phyloP scores from a whole-genome alignment of 768 basidiomycete genomes.

The Pleurotus tuber-regium region DNA sequence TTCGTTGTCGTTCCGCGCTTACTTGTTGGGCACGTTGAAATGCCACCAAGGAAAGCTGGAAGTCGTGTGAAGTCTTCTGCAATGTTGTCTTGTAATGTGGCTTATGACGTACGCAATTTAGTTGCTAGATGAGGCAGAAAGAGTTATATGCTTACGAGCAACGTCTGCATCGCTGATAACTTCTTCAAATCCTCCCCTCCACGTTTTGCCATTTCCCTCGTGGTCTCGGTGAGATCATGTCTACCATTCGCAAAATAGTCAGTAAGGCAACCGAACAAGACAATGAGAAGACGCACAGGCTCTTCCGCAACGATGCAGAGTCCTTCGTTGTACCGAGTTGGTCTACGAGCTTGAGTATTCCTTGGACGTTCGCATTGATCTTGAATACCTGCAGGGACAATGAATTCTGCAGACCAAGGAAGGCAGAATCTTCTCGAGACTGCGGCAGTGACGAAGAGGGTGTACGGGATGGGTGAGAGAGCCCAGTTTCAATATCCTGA shows the following conservation, averaged over 20 bases:
- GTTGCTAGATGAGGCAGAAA: not conserved
- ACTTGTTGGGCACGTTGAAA: slow-evolving; percentile 92
- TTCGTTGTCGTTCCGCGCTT: slow-evolving; percentile 87
- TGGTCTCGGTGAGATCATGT: slow-evolving; percentile 92
- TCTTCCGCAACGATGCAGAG: slow-evolving; percentile 75
- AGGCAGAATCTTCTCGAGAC: slow-evolving; percentile 69
- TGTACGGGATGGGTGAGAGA: slow-evolving; percentile 32
- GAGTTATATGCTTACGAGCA: slow-evolving; percentile 44
- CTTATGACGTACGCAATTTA: slow-evolving; percentile 32
- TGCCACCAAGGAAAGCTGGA: slow-evolving; percentile 83
- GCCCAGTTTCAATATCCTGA: slow-evolving; percentile 53
- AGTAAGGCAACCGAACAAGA: slow-evolving; percentile 6
- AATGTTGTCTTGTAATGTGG: slow-evolving; percentile 79
- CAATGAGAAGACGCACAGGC: slow-evolving; percentile 62
- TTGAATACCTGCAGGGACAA: slow-evolving; percentile 95
- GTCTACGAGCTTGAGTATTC: slow-evolving; percentile 94
- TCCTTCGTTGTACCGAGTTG: slow-evolving; percentile 87
- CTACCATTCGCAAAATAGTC: slow-evolving; percentile 34
- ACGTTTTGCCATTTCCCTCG: slow-evolving; percentile 92
- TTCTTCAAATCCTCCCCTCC: slow-evolving; percentile 93
- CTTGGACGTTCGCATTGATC: slow-evolving; percentile 96
- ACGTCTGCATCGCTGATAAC: slow-evolving; percentile 64
- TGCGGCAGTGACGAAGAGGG: slow-evolving; percentile 32
- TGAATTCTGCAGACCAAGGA: slow-evolving; percentile 73
- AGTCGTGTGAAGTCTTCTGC: slow-evolving; percentile 91